phyloP scores from a whole-genome alignment of 345 rosid genomes.

The Firmiana major region DNA sequence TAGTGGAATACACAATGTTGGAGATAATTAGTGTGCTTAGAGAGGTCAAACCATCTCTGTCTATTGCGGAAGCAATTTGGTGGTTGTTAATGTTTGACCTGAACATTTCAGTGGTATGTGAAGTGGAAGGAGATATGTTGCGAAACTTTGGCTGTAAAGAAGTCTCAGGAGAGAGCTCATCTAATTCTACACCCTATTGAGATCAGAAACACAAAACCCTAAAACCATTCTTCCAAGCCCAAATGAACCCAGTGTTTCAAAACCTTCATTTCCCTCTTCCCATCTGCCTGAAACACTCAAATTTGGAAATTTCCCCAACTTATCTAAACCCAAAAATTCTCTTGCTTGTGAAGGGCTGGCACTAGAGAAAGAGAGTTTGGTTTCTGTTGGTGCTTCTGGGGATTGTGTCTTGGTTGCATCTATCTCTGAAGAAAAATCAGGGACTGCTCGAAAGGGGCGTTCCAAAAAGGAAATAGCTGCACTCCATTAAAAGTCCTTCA shows the following conservation, averaged over 20 bases:
- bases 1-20: slow-evolving; percentile 32
- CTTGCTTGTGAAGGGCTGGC: background rate
- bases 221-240: background rate
- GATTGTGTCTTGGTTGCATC: slow-evolving; percentile 10
- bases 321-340: slow-evolving; percentile 1
- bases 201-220: slow-evolving; percentile 1
- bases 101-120: slow-evolving; percentile 33
- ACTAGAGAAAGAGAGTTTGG: slow-evolving; percentile 9
- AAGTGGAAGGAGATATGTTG: slow-evolving; percentile 19
- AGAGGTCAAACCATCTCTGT: slow-evolving; percentile 32
- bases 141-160: slow-evolving; percentile 10
- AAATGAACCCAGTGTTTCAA: slow-evolving; percentile 8
- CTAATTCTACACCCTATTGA: background rate
- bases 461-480: slow-evolving; percentile 24
- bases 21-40: slow-evolving; percentile 32
- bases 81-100: slow-evolving; percentile 32
- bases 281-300: too few relatives aligned
- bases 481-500: slow-evolving; percentile 13
- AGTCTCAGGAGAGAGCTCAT: slow-evolving; percentile 11
- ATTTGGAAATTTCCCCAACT: too few relatives aligned
- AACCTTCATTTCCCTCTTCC: too few relatives aligned
- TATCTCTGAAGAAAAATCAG: slow-evolving; percentile 21
- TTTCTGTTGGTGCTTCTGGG: slow-evolving; percentile 9
- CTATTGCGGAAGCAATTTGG: slow-evolving; percentile 36
- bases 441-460: slow-evolving; percentile 17